Conservation (phyloP, 1,284 basidiomycete genomes). For the Coniferiporia sulphurascens region DNA sequence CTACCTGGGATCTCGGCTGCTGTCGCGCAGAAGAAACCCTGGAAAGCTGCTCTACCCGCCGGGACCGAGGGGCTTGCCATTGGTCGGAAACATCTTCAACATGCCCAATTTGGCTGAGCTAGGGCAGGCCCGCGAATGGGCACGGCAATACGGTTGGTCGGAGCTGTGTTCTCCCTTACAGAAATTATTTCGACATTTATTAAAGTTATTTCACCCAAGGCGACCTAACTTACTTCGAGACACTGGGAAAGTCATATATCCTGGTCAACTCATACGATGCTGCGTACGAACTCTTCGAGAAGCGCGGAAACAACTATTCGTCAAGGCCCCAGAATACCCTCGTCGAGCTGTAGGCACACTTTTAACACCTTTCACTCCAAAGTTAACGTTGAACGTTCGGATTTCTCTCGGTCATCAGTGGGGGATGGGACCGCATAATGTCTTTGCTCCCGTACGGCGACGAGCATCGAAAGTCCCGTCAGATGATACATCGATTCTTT, state of each 20-base stretch:
- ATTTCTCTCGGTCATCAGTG: not conserved
- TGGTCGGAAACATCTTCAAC: constrained; percentile 41
- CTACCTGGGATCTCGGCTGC: not conserved
- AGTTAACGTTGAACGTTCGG: not conserved
- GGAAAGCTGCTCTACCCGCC: constrained; percentile 16
- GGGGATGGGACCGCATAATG: constrained; percentile 4
- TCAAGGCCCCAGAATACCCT: constrained; percentile 6
- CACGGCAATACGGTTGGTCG: constrained; percentile 33
- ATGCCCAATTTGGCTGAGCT: constrained; percentile 37
- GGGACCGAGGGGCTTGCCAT: constrained; percentile 35
- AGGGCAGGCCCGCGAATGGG: constrained; percentile 38
- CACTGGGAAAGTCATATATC: constrained; percentile 6
- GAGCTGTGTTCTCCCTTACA: no score
- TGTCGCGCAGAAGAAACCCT: not conserved
- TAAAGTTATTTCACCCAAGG: not conserved
- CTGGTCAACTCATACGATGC: constrained; percentile 14
- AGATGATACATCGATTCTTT: constrained; percentile 8
- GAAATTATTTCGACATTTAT: not conserved
- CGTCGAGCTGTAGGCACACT: constrained; percentile 7
- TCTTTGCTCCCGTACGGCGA: constrained; percentile 5
- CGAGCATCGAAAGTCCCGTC: constrained; percentile 1
- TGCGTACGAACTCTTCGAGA: constrained; percentile 14
- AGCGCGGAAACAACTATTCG: constrained; percentile 8
- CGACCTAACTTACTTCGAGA: constrained; percentile 2
- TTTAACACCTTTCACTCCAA: not conserved